Evolutionary conservation across 2,329 filamentous ascomycete species (phyloP).

Genomic region (Fusarium paranaense): DNA sequence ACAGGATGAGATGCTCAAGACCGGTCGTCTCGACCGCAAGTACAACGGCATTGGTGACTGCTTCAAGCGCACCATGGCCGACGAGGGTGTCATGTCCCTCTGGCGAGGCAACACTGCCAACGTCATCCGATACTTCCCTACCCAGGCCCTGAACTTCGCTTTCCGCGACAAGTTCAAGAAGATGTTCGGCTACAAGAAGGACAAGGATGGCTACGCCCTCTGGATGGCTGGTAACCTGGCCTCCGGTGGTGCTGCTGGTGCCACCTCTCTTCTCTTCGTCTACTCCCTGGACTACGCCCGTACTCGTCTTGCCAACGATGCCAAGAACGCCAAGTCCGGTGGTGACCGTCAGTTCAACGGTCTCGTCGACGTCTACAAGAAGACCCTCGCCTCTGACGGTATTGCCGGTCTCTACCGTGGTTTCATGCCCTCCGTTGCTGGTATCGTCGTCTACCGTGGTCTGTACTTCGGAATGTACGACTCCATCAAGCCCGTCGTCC

Average conservation of each 20-base stretch:
- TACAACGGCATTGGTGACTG: slow-evolving; percentile 95
- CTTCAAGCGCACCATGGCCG: slow-evolving; percentile 90
- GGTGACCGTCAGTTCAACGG: slow-evolving; percentile 99
- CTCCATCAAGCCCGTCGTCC: slow-evolving; percentile 98
- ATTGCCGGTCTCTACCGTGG: slow-evolving; percentile 99
- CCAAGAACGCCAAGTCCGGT: slow-evolving; percentile 96
- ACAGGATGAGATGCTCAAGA: slow-evolving; percentile 99
- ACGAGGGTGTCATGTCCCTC: slow-evolving; percentile 94
- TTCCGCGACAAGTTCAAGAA: slow-evolving; percentile 99
- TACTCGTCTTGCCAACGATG: slow-evolving; percentile 99
- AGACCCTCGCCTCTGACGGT: slow-evolving; percentile 99
- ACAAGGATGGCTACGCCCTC: slow-evolving; percentile 96
- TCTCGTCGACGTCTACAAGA: slow-evolving; percentile 99
- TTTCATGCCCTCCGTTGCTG: slow-evolving; percentile 99
- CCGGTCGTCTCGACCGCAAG: slow-evolving; percentile 97
- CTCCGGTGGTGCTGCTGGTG: slow-evolving; percentile 99
- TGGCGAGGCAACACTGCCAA: slow-evolving; percentile 99
- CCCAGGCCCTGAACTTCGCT: slow-evolving; percentile 99
- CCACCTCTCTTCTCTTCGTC: slow-evolving; percentile 99
- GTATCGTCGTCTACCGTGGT: slow-evolving; percentile 99
- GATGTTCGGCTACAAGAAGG: slow-evolving; percentile 99
- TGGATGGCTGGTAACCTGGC: slow-evolving; percentile 99
- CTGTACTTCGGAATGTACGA: slow-evolving; percentile 99
- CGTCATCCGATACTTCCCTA: slow-evolving; percentile 99
- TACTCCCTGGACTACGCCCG: slow-evolving; percentile 99